A percentile compares a stretch with the other conserved stretches of the same genome.
phyloP scores from a whole-genome alignment of 108 stramenopile species.

The Skeletonema costatum region DNA sequence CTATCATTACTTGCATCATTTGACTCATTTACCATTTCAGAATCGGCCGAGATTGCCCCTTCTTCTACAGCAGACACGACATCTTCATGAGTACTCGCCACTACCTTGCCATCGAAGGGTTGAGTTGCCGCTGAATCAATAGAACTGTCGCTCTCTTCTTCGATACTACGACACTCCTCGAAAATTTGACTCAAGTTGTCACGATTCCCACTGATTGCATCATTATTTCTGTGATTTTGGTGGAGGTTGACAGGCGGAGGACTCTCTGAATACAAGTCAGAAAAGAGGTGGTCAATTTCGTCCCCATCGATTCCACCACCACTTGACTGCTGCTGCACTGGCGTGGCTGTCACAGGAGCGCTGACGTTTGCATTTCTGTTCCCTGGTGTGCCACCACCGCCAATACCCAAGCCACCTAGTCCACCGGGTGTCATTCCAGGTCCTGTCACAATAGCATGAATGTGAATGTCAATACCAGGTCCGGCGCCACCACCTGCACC shows the following conservation, averaged over 20 bases:
- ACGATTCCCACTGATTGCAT: background rate
- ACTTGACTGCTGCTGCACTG: conserved; percentile 42
- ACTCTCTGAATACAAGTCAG: conserved; percentile 81
- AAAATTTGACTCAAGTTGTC: conserved; percentile 16
- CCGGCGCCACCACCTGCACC: conserved; percentile 35
- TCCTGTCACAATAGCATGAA: conserved; percentile 87
- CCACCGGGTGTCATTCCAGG: conserved; percentile 52
- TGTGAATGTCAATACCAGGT: conserved; percentile 89
- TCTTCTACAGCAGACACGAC: background rate
- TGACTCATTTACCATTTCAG: background rate
- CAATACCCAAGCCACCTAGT: conserved; percentile 36
- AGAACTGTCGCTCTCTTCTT: conserved; percentile 16
- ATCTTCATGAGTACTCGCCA: background rate
- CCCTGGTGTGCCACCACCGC: conserved; percentile 25
- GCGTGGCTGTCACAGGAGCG: background rate
- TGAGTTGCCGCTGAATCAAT: background rate
- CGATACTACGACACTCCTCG: conserved; percentile 36
- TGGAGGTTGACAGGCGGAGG: conserved; percentile 72
- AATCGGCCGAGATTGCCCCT: background rate
- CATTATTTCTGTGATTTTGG: background rate
- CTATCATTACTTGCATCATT: background rate
- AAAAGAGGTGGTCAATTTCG: conserved; percentile 61
- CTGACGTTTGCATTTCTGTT: background rate
- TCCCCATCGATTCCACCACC: conserved; percentile 26
- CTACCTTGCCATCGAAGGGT: conserved; percentile 1